Base-by-base conservation (phyloP, 306 rosid genomes). In the Cyclanthera cordifolia region DNA sequence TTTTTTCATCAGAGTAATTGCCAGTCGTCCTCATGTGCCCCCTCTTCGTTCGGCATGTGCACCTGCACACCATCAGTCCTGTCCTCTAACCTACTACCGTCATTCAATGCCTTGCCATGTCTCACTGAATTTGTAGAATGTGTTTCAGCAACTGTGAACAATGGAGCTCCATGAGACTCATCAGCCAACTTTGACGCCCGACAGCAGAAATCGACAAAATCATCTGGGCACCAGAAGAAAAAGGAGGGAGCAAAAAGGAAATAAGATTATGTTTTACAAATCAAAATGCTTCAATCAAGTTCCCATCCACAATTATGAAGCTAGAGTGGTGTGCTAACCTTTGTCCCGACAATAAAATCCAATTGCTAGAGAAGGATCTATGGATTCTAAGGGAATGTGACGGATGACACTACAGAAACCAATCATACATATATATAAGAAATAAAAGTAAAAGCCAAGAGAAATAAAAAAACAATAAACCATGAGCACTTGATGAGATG, bases 281-380 rank as follows among this genome's bases (percentile, higher is more conserved):
- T 21, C 45, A 53, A 65, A 43, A 23, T 3, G 53, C 11, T 24
- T 41, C 24, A 4, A 43, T 39, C 53, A 23, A 27, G 48, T 8
- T 27, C 15, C 7, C 48, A 28, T 20, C 57, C 47, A 64, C 43
- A 8, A 66, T 47, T 53, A 74, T 63, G 67, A 67, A 58, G 24
- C 19, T 39, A 53, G 39, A 76, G 80, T 53, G 73, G 65, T 17
- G 67, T 37, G 61, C 32, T 71, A 51, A 91, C 97, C 96, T 90
- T 83, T 90, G 77, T 86, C 87, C 24, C 90, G 94, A 75, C 99
- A 93, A 80, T 89, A 93, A 82, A 93, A 93, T 69, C 99, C 99
- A 74, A 93, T 84, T 49, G 99, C 99, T 74, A 93, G 74, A 61
- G 99, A 93, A 67, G 99, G 89, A 80, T 93, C 99, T 47, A 93